Base-by-base conservation (phyloP, 306 rosid genomes). In the Abrus pulchellus region DNA sequence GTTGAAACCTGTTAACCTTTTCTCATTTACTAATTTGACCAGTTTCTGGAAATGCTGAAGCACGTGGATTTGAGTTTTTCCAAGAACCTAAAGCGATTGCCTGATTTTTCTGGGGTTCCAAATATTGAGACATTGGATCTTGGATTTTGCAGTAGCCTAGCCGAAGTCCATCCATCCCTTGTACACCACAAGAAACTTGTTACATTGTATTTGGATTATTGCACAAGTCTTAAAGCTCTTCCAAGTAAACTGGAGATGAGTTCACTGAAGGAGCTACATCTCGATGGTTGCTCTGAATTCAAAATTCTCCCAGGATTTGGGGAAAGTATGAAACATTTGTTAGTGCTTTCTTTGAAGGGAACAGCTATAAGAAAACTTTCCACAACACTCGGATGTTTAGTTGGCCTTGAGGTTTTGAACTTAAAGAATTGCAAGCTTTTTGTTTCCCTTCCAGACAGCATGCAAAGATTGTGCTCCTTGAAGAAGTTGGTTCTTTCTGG, bases 201-300 rank as follows among this genome's bases (percentile, higher is more conserved):
- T 14, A 0, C 47, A 5, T 0, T 78, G 5, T 9, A 78, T 56
- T 72, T 83, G 1, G 4, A 59, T 36, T 9, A 8, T 1, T 83
- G 86, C 62, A 70, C 1, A 28, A 62, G 29, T 30, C 82, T 82
- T 9, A 77, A 76, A 12, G 8, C 29, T 43, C 75, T 77, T 77
- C 82, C 82, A 11, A 61, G 45, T 20, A 83, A 33, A 47, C 20
- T 83, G 74, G 82, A 70, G 56, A 70, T 71, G 87, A 38, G 49
- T 65, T 78, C 86, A 3, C 13, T 77, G 7, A 7, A 64, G 32
- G 5, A 13, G 7, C 36, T 77, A 2, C 44, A 4, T 45, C 68
- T 83, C 20, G 44, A 54, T 0, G 60, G 55, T 0, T 77, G 86
- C 40, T 34, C 7, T 1, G 5, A 45, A 54, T 4, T 83, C 3